Conservation (phyloP, 1,284 basidiomycete genomes). For the Ceratobasidium sp. region DNA sequence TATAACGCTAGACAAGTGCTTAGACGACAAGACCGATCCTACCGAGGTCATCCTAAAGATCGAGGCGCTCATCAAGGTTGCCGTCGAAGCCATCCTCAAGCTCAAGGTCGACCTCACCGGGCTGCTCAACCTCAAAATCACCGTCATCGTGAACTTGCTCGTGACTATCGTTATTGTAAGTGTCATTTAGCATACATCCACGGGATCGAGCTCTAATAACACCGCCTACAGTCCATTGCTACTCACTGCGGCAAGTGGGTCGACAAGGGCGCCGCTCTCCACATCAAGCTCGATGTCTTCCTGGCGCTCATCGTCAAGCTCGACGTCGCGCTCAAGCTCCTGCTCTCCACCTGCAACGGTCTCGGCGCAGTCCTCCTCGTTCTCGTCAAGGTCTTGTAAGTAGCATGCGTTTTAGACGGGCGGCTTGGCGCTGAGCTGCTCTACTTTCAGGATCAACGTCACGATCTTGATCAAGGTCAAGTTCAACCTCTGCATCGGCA, state of each 20-base stretch:
- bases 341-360: slow-evolving; percentile 43
- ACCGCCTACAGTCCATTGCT: slow-evolving; percentile 5
- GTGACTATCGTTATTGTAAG: slow-evolving; percentile 36
- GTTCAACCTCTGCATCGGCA: too few species aligned
- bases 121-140: too few species aligned
- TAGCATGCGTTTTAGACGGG: background rate
- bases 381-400: slow-evolving; percentile 39
- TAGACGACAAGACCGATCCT: too few species aligned
- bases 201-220: background rate
- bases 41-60: slow-evolving; percentile 29
- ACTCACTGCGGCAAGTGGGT: slow-evolving; percentile 44
- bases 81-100: slow-evolving; percentile 23
- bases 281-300: slow-evolving; percentile 28
- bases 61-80: slow-evolving; percentile 31
- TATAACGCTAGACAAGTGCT: too few species aligned
- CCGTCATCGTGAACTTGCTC: too few species aligned
- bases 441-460: too few species aligned
- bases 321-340: slow-evolving; percentile 26
- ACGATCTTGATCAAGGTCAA: too few species aligned
- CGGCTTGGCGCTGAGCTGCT: too few species aligned
- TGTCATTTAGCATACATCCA: background rate
- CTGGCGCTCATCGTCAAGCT: slow-evolving; percentile 29
- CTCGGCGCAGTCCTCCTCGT: slow-evolving; percentile 39
- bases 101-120: slow-evolving; percentile 42
- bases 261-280: slow-evolving; percentile 25